Conservation (phyloP, 495 filamentous ascomycete species). For the Daldinia caldariorum region DNA sequence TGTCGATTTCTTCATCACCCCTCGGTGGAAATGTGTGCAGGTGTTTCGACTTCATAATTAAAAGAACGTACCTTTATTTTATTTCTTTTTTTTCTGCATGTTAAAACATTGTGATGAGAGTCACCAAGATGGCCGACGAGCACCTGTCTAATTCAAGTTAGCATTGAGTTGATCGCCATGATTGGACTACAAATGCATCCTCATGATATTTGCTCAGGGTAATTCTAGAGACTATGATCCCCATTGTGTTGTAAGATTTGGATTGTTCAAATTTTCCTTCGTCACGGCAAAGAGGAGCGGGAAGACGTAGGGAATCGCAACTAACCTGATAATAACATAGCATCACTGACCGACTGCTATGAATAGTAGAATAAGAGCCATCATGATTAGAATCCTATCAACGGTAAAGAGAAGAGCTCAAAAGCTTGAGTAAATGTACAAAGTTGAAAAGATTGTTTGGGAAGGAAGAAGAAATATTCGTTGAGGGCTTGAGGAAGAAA, state of each 20-base stretch:
- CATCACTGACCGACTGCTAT: constrained; percentile 15
- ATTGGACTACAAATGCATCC: constrained; percentile 2
- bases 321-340: constrained; percentile 29
- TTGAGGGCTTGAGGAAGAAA: constrained; percentile 28
- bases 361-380: not conserved
- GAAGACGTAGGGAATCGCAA: constrained; percentile 19
- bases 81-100: not conserved
- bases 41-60: constrained; percentile 15
- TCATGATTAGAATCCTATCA: not conserved
- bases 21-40: constrained; percentile 22
- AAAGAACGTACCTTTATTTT: constrained; percentile 41
- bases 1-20: constrained; percentile 87
- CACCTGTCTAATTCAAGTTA: constrained; percentile 23
- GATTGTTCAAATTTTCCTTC: constrained; percentile 73
- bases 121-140: not conserved
- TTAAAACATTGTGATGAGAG: not conserved
- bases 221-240: constrained; percentile 74
- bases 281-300: constrained; percentile 61
- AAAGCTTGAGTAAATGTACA: not conserved
- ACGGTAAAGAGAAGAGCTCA: not conserved
- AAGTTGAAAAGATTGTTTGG: constrained; percentile 11
- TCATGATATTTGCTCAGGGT: constrained; percentile 65
- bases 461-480: constrained; percentile 29
- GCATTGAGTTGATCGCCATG: constrained; percentile 1
- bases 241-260: constrained; percentile 79